A percentile compares a stretch with the other conserved stretches of the same genome.
phyloP scores from a whole-genome alignment of 2,329 filamentous ascomycete species.

The Albophoma yamanashiensis region DNA sequence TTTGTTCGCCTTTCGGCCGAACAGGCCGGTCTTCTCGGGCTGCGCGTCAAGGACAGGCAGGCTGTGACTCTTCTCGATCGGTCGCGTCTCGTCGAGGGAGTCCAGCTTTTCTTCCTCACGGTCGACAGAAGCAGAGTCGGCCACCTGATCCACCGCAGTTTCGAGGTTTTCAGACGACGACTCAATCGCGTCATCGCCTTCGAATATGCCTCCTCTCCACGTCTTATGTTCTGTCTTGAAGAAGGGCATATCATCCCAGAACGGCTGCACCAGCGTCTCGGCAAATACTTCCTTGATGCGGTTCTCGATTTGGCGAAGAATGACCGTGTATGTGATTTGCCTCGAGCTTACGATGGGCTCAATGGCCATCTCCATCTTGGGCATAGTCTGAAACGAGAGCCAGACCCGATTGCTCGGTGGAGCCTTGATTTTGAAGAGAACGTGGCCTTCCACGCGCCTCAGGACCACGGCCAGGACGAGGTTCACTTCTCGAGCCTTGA shows the following conservation, averaged over 20 bases:
- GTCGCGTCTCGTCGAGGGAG: constrained; percentile 26
- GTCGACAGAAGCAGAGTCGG: constrained; percentile 37
- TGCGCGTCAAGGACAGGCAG: constrained; percentile 30
- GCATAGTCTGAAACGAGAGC: constrained; percentile 90
- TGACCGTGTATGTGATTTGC: constrained; percentile 89
- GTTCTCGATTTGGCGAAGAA: constrained; percentile 87
- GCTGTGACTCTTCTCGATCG: constrained; percentile 46
- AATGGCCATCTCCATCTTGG: constrained; percentile 86
- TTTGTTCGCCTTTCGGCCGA: constrained; percentile 37
- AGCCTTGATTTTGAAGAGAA: constrained; percentile 80
- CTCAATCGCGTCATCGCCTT: constrained; percentile 38
- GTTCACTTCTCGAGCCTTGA: constrained; percentile 85
- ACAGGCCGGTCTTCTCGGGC: constrained; percentile 29
- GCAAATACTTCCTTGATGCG: constrained; percentile 88
- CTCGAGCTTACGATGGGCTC: constrained; percentile 92
- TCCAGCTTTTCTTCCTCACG: constrained; percentile 30
- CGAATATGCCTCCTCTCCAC: constrained; percentile 79
- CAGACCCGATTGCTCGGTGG: constrained; percentile 94
- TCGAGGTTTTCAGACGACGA: constrained; percentile 10
- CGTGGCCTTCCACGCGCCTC: constrained; percentile 75
- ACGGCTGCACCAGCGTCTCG: constrained; percentile 82
- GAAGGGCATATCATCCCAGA: constrained; percentile 95
- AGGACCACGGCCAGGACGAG: constrained; percentile 78
- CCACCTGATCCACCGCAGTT: constrained; percentile 22
- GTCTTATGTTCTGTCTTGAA: constrained; percentile 67